Evolutionary conservation across 2,329 filamentous ascomycete genomes (phyloP).

Genomic region (Colletotrichum gloeosporioides): DNA sequence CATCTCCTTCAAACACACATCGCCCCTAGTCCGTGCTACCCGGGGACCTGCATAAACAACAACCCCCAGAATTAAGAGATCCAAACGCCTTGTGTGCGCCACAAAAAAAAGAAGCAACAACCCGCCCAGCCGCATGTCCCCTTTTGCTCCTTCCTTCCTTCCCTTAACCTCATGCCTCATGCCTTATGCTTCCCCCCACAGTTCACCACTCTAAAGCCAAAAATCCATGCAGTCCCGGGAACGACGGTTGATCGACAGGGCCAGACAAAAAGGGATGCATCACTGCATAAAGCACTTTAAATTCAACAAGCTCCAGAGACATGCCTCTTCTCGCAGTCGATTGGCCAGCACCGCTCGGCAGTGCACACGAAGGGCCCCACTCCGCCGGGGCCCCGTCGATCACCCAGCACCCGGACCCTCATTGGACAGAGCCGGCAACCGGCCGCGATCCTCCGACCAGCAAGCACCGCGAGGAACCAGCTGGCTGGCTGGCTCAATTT

Average conservation of each 20-base stretch:
- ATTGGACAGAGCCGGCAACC: not conserved
- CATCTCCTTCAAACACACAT: not conserved
- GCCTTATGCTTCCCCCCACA: not conserved
- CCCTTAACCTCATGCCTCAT: not conserved
- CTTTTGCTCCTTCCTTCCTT: not conserved
- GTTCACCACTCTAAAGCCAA: not conserved
- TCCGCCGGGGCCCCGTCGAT: not conserved
- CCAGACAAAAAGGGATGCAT: conserved; percentile 6
- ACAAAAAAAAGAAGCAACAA: not conserved
- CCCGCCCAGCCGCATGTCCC: not conserved
- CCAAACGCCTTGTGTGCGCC: not conserved
- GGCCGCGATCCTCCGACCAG: not conserved
- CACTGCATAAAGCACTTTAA: conserved; percentile 11
- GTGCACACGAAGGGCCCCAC: not conserved
- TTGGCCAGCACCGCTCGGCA: conserved; percentile 1
- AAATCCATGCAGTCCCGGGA: not conserved
- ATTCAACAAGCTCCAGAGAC: not conserved
- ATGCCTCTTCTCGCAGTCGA: not conserved
- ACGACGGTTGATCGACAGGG: not conserved
- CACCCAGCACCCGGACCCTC: not conserved
- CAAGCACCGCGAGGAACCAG: not conserved
- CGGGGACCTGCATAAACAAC: not conserved
- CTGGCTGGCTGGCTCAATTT: not conserved
- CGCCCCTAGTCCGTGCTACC: not conserved
- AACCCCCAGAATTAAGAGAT: not conserved